Conservation (phyloP, 2,329 filamentous ascomycete genomes). For the Xylariaceae sp. region DNA sequence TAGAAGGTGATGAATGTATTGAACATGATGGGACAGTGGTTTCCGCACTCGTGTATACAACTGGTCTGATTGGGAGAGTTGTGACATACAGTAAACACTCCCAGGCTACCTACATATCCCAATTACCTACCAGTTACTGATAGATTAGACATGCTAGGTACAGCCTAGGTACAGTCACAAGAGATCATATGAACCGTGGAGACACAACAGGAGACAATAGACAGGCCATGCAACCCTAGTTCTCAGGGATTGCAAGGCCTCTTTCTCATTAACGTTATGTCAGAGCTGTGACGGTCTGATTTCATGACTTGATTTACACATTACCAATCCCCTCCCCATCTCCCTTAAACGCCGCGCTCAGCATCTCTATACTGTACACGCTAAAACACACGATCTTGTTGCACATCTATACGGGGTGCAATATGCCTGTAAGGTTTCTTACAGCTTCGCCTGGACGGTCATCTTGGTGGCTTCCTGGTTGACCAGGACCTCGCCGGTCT, state of each 20-base stretch:
- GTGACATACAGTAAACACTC: too few relatives aligned
- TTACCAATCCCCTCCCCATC: not conserved
- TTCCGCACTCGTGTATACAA: too few relatives aligned
- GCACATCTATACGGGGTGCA: not conserved
- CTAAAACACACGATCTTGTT: constrained; percentile 7
- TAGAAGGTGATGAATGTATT: too few relatives aligned
- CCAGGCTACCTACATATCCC: too few relatives aligned
- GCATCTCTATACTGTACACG: constrained; percentile 16
- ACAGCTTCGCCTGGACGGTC: constrained; percentile 33
- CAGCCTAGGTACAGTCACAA: not conserved
- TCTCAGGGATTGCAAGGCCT: not conserved
- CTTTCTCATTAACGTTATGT: too few relatives aligned
- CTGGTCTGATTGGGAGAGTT: too few relatives aligned
- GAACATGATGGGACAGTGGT: too few relatives aligned
- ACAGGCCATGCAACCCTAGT: too few relatives aligned
- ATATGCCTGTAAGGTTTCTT: not conserved
- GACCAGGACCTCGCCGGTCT: constrained; percentile 70
- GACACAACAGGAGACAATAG: too few relatives aligned
- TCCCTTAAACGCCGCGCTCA: constrained; percentile 18
- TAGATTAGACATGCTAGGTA: too few relatives aligned
- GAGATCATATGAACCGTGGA: not conserved
- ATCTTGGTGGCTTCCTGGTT: constrained; percentile 80
- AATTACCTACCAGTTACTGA: too few relatives aligned
- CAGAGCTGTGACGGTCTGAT: too few relatives aligned
- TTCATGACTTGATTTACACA: not conserved